Evolutionary conservation across 352 stramenopile species (phyloP), one percentile per base, ranked within the genome.

Genomic region (Phytophthora pluvialis): DNA sequence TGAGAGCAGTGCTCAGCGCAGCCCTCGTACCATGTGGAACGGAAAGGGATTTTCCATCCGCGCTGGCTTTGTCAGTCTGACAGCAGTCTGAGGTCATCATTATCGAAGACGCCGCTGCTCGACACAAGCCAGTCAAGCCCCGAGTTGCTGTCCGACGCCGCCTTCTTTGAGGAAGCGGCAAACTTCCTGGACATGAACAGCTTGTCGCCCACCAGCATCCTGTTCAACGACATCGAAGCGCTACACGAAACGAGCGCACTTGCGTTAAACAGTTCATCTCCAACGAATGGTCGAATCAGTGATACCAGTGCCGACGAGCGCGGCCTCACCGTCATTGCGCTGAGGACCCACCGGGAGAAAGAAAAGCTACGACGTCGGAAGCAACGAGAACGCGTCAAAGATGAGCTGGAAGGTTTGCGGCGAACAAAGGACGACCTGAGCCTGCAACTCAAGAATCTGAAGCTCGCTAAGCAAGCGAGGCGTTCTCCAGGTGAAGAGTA

Each of bases 361-460:
- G 43, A 49, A n/a, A 49, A 35, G 35, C n/a, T 33, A 16, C 43
- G 43, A 18, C 5, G 43, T 5, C 10, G 18, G 13, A 49, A 49
- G 9, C 43, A 49, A 35, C 12, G 43, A 18, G 25, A 49, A 18
- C 43, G 43, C 21, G n/a, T 49, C 12, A 49, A 35, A 49, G 43
- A 49, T 35, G 43, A 49, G n/a, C 21, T 36, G 2, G 25, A 49
- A 35, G 11, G 11, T 15, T 13, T 36, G 25, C 26, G 25, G 21
- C 43, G 26, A 35, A 49, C 28, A 26, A 26, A 49, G 3, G n/a
- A 21, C 2, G 26, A 49, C 1, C 43, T 49, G 25, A 49, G 6
- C 13, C 25, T 12, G 13, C 9, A 36, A 32, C 43, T 49, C 25
- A 49, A 49, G 43, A 49, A 49, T 4, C 11, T 49, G 25, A 35